Evolutionary conservation across 768 basidiomycete species (phyloP).

Genomic region (Auriscalpium orientale): DNA sequence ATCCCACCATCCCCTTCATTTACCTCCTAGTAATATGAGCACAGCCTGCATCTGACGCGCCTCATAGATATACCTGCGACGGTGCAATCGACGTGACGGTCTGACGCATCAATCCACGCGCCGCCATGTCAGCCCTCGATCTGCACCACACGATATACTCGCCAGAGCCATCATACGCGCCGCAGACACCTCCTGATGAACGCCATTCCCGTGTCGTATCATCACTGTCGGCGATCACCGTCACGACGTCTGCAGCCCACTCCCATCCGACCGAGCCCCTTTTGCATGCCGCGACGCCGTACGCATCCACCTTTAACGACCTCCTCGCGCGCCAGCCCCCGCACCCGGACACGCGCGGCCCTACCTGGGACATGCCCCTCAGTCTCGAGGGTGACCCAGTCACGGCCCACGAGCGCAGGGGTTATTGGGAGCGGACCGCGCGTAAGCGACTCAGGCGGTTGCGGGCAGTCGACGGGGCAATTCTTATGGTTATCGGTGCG

Average conservation of each 20-base stretch:
- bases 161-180: neutral
- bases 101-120: neutral
- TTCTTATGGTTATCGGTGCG: conserved; percentile 33
- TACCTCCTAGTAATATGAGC: neutral
- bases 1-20: no score
- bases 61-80: no score
- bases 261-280: conserved; percentile 26
- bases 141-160: neutral
- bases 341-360: conserved; percentile 33
- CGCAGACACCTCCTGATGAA: neutral
- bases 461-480: conserved; percentile 19
- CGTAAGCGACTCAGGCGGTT: conserved; percentile 29
- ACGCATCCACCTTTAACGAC: conserved; percentile 29
- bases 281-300: conserved; percentile 18
- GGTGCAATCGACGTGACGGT: no score
- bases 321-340: conserved; percentile 31
- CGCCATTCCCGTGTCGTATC: conserved; percentile 21
- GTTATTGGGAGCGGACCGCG: conserved; percentile 19
- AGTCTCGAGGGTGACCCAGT: conserved; percentile 26
- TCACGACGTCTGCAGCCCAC: conserved; percentile 20
- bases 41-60: no score
- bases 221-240: conserved; percentile 23
- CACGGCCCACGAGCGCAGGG: conserved; percentile 25
- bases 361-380: conserved; percentile 24
- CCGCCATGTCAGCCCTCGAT: conserved; percentile 12